Evolutionary conservation across 1,284 basidiomycete species (phyloP).

Genomic region (Pseudozyma sp.): DNA sequence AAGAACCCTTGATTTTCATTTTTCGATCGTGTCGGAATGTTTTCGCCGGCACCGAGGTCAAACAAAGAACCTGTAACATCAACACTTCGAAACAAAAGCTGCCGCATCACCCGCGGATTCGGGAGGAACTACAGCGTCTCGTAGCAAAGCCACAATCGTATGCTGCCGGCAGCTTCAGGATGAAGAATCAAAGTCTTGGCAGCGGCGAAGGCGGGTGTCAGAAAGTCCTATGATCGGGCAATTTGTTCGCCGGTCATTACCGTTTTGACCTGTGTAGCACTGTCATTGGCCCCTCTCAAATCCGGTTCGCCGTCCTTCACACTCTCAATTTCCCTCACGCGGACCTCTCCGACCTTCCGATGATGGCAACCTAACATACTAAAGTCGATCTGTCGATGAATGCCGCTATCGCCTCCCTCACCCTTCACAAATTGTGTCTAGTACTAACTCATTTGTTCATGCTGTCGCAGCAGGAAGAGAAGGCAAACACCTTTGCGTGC

Average conservation of each 20-base stretch:
- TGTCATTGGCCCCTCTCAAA: constrained; percentile 11
- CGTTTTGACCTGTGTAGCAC: constrained; percentile 1
- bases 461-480: neutral
- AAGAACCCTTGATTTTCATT: neutral
- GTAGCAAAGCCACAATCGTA: no score
- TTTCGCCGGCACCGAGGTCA: constrained; percentile 1
- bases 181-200: no score
- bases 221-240: neutral
- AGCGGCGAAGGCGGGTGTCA: no score
- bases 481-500: neutral
- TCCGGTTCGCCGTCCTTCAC: constrained; percentile 8
- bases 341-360: constrained; percentile 26
- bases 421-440: neutral
- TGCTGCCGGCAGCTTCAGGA: no score
- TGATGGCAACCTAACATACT: neutral
- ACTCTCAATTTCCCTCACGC: constrained; percentile 2
- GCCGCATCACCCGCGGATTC: no score
- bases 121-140: no score
- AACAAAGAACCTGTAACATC: neutral
- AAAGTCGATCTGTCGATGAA: neutral
- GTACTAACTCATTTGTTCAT: no score
- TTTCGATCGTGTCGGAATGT: neutral
- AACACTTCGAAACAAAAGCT: no score
- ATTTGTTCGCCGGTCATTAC: constrained; percentile 35
- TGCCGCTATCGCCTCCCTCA: neutral